Percentiles rank a stretch among this genome's conserved stretches.
Evolutionary conservation across 2,329 filamentous ascomycete genomes (phyloP).

Genomic region (Grosmannia penicillata): DNA sequence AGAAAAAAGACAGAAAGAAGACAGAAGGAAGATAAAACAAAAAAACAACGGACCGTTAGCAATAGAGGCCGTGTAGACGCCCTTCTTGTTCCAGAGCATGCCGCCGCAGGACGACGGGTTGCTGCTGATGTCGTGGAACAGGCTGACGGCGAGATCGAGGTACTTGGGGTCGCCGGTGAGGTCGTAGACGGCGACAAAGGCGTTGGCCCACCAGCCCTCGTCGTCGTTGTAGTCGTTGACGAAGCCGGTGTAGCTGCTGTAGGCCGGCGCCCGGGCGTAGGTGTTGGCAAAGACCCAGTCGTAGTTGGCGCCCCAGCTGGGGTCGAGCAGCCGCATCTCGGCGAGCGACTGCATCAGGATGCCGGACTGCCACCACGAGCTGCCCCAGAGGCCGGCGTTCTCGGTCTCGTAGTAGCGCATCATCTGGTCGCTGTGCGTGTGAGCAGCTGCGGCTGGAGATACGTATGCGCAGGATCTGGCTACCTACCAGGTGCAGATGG

Average conservation of each 20-base stretch:
- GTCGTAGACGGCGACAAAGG: neutral
- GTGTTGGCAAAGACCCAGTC: neutral
- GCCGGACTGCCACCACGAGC: slow-evolving; percentile 2
- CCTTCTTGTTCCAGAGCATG: neutral
- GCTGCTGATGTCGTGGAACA: neutral
- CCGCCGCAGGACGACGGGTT: neutral
- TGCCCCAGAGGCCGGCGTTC: neutral
- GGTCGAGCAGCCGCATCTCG: neutral
- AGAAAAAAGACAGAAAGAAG: too few relatives aligned
- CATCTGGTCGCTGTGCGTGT: neutral
- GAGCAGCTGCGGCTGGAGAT: neutral
- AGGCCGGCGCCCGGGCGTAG: neutral
- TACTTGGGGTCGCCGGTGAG: neutral
- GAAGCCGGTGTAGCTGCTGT: neutral
- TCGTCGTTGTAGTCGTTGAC: slow-evolving; percentile 1
- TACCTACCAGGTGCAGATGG: neutral
- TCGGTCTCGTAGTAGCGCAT: slow-evolving; percentile 1
- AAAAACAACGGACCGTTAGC: neutral
- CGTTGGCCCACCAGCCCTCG: slow-evolving; percentile 2
- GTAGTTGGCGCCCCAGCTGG: neutral
- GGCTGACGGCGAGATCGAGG: neutral
- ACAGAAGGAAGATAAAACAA: too few relatives aligned
- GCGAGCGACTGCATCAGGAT: neutral
- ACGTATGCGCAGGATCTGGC: neutral
- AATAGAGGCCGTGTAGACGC: neutral